Evolutionary conservation across 192 early-diverging fungal genomes (phyloP).

Genomic region (Backusella parvicylindrica): DNA sequence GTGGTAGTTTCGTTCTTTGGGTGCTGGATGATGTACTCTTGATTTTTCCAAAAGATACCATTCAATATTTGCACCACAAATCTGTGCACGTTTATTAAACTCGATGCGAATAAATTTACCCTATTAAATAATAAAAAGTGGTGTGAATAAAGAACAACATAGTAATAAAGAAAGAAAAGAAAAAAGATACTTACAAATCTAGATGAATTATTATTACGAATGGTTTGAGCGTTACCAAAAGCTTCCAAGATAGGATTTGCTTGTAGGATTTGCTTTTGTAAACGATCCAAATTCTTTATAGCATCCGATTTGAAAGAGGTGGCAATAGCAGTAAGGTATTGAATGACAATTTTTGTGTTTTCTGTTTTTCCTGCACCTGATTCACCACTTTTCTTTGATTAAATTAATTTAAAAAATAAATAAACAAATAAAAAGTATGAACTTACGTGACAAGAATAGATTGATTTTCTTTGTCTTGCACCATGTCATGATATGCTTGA

Average conservation of each 20-base stretch:
- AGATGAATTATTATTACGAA: constrained; percentile 98
- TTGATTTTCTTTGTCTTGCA: constrained; percentile 90
- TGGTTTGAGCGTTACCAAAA: constrained; percentile 98
- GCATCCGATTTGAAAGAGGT: constrained; percentile 39
- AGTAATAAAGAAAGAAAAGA: background rate
- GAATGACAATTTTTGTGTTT: constrained; percentile 99
- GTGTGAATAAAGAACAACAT: background rate
- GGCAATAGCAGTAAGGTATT: constrained; percentile 92
- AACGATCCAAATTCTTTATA: constrained; percentile 42
- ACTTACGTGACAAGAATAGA: constrained; percentile 95
- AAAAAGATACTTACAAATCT: constrained; percentile 82
- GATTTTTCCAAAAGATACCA: constrained; percentile 98
- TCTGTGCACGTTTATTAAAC: constrained; percentile 82
- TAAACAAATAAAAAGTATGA: background rate
- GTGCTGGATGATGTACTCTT: constrained; percentile 88
- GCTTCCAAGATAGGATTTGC: constrained; percentile 98
- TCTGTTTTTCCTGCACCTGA: constrained; percentile 99
- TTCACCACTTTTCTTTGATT: constrained; percentile 67
- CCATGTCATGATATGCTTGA: constrained; percentile 93
- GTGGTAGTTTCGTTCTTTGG: constrained; percentile 94
- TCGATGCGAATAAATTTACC: constrained; percentile 99
- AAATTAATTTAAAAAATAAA: background rate
- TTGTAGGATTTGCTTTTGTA: constrained; percentile 84
- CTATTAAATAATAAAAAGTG: constrained; percentile 18
- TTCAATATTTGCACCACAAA: constrained; percentile 95